Evolutionary conservation across 2,329 filamentous ascomycete species (phyloP).

Genomic region (Claviceps lovelessii): DNA sequence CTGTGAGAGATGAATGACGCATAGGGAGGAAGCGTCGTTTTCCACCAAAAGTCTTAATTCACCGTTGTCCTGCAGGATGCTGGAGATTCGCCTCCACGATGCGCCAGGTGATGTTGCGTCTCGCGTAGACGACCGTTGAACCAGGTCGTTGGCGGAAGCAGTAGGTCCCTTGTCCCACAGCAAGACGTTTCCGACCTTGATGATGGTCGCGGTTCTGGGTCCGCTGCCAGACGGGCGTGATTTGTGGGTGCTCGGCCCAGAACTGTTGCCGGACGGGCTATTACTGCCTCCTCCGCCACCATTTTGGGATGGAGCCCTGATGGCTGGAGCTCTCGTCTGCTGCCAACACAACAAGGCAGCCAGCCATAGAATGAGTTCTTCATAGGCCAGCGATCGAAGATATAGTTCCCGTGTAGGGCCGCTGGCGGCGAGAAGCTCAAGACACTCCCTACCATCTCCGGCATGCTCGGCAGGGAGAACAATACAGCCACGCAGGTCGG

Average conservation of each 20-base stretch:
- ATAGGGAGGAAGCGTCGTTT: constrained; percentile 64
- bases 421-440: constrained; percentile 36
- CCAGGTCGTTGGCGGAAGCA: constrained; percentile 38
- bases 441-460: constrained; percentile 30
- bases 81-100: constrained; percentile 78
- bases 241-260: constrained; percentile 28
- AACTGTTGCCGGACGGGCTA: constrained; percentile 18
- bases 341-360: constrained; percentile 73
- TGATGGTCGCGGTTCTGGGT: constrained; percentile 48
- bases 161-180: constrained; percentile 71
- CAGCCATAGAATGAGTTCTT: constrained; percentile 66
- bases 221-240: constrained; percentile 22
- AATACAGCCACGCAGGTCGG: constrained; percentile 60
- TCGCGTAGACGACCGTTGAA: constrained; percentile 42
- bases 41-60: constrained; percentile 85
- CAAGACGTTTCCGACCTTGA: constrained; percentile 86
- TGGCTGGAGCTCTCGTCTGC: constrained; percentile 48
- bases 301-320: constrained; percentile 38
- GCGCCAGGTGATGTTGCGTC: constrained; percentile 39
- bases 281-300: constrained; percentile 15
- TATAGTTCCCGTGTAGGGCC: constrained; percentile 44
- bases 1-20: constrained; percentile 74
- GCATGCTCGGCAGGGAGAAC: constrained; percentile 42
- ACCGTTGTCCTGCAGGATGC: constrained; percentile 86
- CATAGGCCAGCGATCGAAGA: constrained; percentile 46